Percentiles rank a stretch among this genome's conserved stretches.
phyloP scores from a whole-genome alignment of 2,329 filamentous ascomycete species.

The Trichoderma sp. region DNA sequence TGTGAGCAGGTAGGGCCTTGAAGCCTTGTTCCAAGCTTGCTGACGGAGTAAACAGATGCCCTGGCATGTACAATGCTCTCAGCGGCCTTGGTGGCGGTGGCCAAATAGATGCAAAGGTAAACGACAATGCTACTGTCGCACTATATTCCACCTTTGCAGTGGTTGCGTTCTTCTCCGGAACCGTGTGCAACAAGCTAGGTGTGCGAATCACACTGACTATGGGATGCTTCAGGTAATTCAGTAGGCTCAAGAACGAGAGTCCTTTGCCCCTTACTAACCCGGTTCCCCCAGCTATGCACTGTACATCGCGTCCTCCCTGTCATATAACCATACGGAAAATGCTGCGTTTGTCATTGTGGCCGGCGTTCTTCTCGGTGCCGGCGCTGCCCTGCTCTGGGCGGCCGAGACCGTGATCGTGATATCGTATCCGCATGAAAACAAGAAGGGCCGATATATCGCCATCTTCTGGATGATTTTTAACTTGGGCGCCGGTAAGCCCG shows the following conservation, averaged over 20 bases:
- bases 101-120: slow-evolving; percentile 37
- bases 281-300: slow-evolving; percentile 74
- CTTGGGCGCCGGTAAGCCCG: slow-evolving; percentile 61
- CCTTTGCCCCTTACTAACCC: slow-evolving; percentile 67
- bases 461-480: slow-evolving; percentile 98
- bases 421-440: slow-evolving; percentile 78
- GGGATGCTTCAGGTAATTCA: slow-evolving; percentile 75
- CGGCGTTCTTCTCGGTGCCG: slow-evolving; percentile 74
- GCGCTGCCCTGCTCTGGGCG: slow-evolving; percentile 79
- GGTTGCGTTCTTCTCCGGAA: background rate
- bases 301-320: slow-evolving; percentile 72
- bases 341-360: slow-evolving; percentile 75
- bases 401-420: slow-evolving; percentile 88
- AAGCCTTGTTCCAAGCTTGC: background rate
- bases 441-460: slow-evolving; percentile 86
- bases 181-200: slow-evolving; percentile 52
- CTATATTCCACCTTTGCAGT: slow-evolving; percentile 50
- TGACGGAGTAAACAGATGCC: slow-evolving; percentile 48
- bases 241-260: slow-evolving; percentile 55
- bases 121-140: slow-evolving; percentile 40
- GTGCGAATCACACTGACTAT: slow-evolving; percentile 67
- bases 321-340: slow-evolving; percentile 70
- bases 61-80: slow-evolving; percentile 73
- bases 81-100: slow-evolving; percentile 66
- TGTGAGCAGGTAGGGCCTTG: background rate